Percentiles rank a stretch among this genome's conserved stretches.
Evolutionary conservation across 805 yeast species (phyloP).

Genomic region (Cyberlindnera misumaiensis): DNA sequence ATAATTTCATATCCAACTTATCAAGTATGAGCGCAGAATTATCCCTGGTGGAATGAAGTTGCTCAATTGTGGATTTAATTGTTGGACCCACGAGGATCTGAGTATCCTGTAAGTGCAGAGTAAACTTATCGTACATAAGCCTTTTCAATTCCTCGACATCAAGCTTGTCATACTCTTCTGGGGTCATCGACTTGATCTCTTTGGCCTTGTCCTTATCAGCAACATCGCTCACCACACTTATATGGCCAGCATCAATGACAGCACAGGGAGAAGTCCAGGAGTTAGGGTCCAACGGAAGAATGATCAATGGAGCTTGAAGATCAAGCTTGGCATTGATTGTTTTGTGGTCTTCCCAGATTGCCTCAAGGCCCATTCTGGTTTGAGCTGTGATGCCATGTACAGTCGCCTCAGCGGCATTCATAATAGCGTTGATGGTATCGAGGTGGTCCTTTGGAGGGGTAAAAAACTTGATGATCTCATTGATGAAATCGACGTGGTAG

Average conservation of each 20-base stretch:
- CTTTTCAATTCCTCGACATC: conserved; percentile 29
- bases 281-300: conserved; percentile 75
- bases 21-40: conserved; percentile 58
- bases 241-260: conserved; percentile 92
- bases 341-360: conserved; percentile 91
- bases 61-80: conserved; percentile 69
- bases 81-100: conserved; percentile 83
- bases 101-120: conserved; percentile 71
- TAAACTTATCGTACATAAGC: conserved; percentile 86
- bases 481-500: conserved; percentile 80
- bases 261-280: conserved; percentile 84
- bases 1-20: conserved; percentile 63
- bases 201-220: conserved; percentile 64
- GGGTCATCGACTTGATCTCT: conserved; percentile 56
- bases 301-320: conserved; percentile 87
- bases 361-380: conserved; percentile 87
- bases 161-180: conserved; percentile 63
- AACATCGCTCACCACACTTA: conserved; percentile 74
- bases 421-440: conserved; percentile 83
- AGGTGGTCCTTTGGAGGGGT: conserved; percentile 79
- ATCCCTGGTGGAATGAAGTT: conserved; percentile 42
- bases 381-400: conserved; percentile 86
- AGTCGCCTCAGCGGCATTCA: conserved; percentile 93
- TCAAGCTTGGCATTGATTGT: conserved; percentile 82
- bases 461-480: conserved; percentile 69